A percentile compares a stretch with the other conserved stretches of the same genome.
Conservation (phyloP, 352 stramenopile species). For the Elongisporangium senticosum region DNA sequence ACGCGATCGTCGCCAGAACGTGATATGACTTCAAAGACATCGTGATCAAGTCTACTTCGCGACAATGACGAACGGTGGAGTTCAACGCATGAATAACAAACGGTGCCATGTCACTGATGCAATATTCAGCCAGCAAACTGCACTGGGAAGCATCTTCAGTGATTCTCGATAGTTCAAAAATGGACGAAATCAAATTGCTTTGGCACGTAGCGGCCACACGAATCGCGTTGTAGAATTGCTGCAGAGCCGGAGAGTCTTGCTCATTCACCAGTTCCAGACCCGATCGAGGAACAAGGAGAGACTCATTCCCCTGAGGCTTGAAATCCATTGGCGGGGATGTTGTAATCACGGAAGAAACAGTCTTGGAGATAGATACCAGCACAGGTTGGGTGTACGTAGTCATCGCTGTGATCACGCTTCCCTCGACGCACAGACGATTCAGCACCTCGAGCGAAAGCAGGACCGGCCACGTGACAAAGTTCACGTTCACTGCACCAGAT, state of each 20-base stretch:
- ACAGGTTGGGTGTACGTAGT: constrained; percentile 50
- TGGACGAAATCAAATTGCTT: constrained; percentile 66
- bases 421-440: constrained; percentile 63
- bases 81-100: constrained; percentile 72
- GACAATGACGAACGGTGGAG: constrained; percentile 71
- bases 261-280: constrained; percentile 81
- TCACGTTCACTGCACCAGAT: constrained; percentile 39
- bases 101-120: constrained; percentile 57
- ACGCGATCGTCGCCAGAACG: constrained; percentile 70
- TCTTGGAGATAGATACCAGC: constrained; percentile 50
- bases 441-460: constrained; percentile 78
- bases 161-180: constrained; percentile 67
- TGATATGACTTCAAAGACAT: constrained; percentile 85
- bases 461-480: constrained; percentile 82
- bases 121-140: constrained; percentile 45
- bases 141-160: constrained; percentile 35
- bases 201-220: constrained; percentile 68
- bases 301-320: constrained; percentile 30
- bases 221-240: constrained; percentile 79
- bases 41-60: constrained; percentile 75
- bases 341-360: constrained; percentile 71
- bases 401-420: constrained; percentile 65
- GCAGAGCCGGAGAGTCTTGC: constrained; percentile 65
- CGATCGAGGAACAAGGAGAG: constrained; percentile 36
- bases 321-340: constrained; percentile 76